These are phyloP conservation scores for Lasiodiplodia sp. DNA, from an alignment of 2,329 filamentous ascomycete genomes.

Conservation along the genomic window DNA sequence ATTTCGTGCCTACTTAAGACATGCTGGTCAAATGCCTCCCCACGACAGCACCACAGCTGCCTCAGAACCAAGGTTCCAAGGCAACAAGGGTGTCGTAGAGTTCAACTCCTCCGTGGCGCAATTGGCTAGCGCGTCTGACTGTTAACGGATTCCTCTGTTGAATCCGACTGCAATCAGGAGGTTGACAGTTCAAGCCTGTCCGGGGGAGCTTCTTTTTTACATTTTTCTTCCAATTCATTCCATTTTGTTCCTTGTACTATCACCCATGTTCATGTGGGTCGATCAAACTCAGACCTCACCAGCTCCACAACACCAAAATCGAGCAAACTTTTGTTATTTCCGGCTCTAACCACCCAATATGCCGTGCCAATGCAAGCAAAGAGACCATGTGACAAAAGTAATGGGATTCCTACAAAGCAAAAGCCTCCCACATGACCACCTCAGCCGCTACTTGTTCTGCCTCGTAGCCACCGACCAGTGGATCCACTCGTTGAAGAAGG, in stretches of 20 bases:
- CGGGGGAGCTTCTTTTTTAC: not conserved
- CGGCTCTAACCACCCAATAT: no score
- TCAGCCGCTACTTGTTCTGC: slow-evolving; percentile 32
- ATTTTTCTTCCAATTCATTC: not conserved
- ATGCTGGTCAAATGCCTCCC: no score
- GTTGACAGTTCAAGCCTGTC: slow-evolving; percentile 2
- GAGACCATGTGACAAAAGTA: not conserved
- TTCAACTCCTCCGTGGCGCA: slow-evolving; percentile 48
- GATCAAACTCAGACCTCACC: not conserved
- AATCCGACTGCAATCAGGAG: not conserved
- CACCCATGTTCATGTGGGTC: not conserved
- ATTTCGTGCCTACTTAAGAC: no score
- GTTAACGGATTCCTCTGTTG: slow-evolving; percentile 48
- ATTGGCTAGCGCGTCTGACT: slow-evolving; percentile 68
- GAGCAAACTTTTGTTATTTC: no score
- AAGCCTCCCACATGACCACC: not conserved
- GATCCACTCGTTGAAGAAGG: slow-evolving; percentile 56
- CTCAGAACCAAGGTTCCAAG: no score
- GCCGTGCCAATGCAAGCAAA: no score
- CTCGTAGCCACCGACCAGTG: slow-evolving; percentile 50
- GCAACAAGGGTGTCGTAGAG: no score
- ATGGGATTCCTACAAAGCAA: not conserved
- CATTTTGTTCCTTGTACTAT: not conserved
- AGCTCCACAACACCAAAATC: no score
- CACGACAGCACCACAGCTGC: no score